Evolutionary conservation across 2,329 filamentous ascomycete species (phyloP), one percentile per base, ranked within the genome.

Genomic region (Septoria linicola): DNA sequence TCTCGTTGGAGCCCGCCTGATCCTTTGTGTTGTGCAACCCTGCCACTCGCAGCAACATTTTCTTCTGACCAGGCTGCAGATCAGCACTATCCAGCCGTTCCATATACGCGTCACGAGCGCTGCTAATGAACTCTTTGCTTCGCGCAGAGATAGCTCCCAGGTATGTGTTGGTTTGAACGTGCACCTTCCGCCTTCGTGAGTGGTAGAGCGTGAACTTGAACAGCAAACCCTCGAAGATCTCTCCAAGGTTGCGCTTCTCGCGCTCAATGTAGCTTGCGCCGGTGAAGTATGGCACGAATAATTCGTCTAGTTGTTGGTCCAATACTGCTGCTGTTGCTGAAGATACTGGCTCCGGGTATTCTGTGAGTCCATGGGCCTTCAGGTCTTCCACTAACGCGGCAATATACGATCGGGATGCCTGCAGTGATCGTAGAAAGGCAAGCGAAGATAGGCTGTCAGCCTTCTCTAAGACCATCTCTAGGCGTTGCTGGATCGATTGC

Each of bases 201-300:
- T 99, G 93, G 66, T 92, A 97, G n/a, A 95, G 87, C 13, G 89
- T 95, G 66, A 93, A 99, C 63, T 95, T 95, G 80, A 99, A 96
- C 3, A 97, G 80, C 47, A 99, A 74, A 0, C 93, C 96, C 48
- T 89, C 92, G 72, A 95, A 92, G 2, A 92, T 72, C 65, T 92
- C 88, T 64, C 91, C 87, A 54, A 92, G 73, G 70, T 80, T 84
- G 56, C 77, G 77, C 67, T 81, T 83, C 62, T 85, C 82, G 41
- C 80, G 75, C 64, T 85, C 82, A 57, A 84, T 83, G 60, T 85
- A 85, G 8, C 81, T 82, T 1, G 80, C 80, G 4, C 82, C 82
- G 8, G 81, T 76, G 58, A 85, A 83, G 64, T 85, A 85, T 0
- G 82, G 82, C 3, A 84, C 79, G 60, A 85, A 85, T 1, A 85